Base-by-base conservation (phyloP, 2,329 filamentous ascomycete species). In the Alternaria gansuensis region DNA sequence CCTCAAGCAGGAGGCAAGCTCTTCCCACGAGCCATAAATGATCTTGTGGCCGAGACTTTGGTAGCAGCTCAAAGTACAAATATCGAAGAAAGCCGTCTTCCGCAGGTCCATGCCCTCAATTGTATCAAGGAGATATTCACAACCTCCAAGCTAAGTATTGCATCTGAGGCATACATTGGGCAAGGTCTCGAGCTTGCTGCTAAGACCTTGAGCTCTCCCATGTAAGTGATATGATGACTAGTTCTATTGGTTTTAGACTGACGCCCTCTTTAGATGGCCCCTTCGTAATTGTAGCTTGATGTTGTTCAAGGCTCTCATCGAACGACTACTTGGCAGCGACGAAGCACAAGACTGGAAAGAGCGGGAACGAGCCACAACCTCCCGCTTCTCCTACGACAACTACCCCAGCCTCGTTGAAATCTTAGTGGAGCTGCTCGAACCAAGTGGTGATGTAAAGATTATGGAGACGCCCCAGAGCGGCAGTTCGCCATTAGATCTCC, bases 31-130 rank as follows among this genome's bases (percentile, higher is more conserved):
- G 87, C 89, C 1, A 88, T 96, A 73, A 72, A 75, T 5, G 85
- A 87, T 33, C 82, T 93, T 4, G 84, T 86, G 59, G 74, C 77
- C 3, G 87, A 91, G 52, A 86, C 88, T 5, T 77, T 81, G 24
- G 76, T 80, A 23, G 82, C 85, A 49, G 85, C 85, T 3, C 78
- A 75, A 9, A 81, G 84, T 29, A 85, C 84, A 2, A 89, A 80
- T 11, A 81, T 82, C 10, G 79, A 81, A 60, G 81, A 85, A 48
- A 79, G 83, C 29, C 83, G 90, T 39, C 80, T 98, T 4, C 90
- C 93, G 0, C 94, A 99, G 77, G 95, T 99, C 0, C 95, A 99
- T 76, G 93, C 95, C 0, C 85, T 97, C 73, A 99, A 99, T 74
- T 97, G 91, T 60, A 81, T 99, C 57, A 95, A 95, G 73, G 93